Percentiles rank a stretch among this genome's conserved stretches.
phyloP scores from a whole-genome alignment of 805 yeast species.

The Kluyveromyces siamensis region DNA sequence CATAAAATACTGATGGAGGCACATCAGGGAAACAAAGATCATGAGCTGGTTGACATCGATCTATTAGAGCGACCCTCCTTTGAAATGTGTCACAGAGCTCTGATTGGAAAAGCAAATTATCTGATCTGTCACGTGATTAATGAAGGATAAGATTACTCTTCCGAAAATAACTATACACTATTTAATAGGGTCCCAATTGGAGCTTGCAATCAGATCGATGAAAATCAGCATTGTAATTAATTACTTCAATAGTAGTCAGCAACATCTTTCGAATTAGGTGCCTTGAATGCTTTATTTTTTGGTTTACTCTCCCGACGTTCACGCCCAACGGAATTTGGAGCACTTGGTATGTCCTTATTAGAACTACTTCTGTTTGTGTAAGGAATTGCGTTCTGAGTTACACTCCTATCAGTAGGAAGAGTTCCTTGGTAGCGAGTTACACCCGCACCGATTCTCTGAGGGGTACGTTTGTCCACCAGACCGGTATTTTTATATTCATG shows the following conservation, averaged over 20 bases:
- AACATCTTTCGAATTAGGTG: constrained; percentile 5
- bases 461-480: not conserved
- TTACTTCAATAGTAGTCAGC: constrained; percentile 6
- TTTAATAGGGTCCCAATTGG: not conserved
- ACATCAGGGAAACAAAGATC: too few relatives aligned
- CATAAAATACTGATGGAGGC: too few relatives aligned
- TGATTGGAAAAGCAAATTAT: not conserved
- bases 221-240: too few relatives aligned
- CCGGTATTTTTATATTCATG: not conserved
- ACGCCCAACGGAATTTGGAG: not conserved
- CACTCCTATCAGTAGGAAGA: not conserved
- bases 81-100: not conserved
- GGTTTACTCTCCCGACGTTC: not conserved
- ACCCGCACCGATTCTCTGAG: not conserved
- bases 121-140: not conserved
- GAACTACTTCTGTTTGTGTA: not conserved
- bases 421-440: not conserved
- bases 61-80: too few relatives aligned
- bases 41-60: too few relatives aligned
- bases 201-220: not conserved
- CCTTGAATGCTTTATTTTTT: not conserved
- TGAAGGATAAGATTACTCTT: not conserved
- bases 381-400: constrained; percentile 1
- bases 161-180: not conserved
- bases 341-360: not conserved